Percentiles rank a stretch among this genome's conserved stretches.
These are phyloP conservation scores for Blastocystis sp. DNA, from an alignment of 352 stramenopile genomes.

Conservation along the genomic window DNA sequence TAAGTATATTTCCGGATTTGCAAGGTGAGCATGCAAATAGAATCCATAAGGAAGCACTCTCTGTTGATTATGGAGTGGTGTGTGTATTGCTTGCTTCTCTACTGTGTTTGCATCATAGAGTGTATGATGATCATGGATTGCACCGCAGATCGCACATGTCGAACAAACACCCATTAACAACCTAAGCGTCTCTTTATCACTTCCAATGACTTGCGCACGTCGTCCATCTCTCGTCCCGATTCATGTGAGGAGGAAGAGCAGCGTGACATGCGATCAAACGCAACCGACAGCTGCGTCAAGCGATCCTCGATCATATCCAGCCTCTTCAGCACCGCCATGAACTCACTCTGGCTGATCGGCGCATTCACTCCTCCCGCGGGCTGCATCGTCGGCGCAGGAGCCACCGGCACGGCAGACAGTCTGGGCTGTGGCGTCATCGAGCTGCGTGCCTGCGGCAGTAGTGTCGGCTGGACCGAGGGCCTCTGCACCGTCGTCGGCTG, in stretches of 20 bases:
- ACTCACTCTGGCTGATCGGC: neutral
- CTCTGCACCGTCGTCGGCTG: neutral
- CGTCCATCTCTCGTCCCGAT: neutral
- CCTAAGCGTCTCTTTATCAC: constrained; percentile 23
- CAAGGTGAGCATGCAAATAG: too few species aligned
- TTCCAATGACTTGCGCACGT: constrained; percentile 25
- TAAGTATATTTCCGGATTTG: too few species aligned
- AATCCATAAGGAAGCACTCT: too few species aligned
- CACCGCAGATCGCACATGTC: too few species aligned
- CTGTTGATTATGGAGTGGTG: too few species aligned
- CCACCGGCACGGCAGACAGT: neutral
- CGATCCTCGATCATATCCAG: constrained; percentile 32
- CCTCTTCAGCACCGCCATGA: neutral
- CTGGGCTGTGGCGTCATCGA: neutral
- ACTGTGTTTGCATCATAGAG: too few species aligned
- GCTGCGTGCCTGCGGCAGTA: neutral
- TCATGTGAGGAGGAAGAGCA: neutral
- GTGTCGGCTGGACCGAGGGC: neutral
- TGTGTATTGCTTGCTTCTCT: too few species aligned
- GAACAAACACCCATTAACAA: constrained; percentile 40
- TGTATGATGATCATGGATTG: too few species aligned
- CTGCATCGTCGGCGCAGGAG: neutral
- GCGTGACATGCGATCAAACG: neutral
- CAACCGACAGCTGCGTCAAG: constrained; percentile 1
- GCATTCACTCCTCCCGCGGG: neutral